Base-by-base conservation (phyloP, 148 eudicot genomes). In the Tetragonia tetragonoides region DNA sequence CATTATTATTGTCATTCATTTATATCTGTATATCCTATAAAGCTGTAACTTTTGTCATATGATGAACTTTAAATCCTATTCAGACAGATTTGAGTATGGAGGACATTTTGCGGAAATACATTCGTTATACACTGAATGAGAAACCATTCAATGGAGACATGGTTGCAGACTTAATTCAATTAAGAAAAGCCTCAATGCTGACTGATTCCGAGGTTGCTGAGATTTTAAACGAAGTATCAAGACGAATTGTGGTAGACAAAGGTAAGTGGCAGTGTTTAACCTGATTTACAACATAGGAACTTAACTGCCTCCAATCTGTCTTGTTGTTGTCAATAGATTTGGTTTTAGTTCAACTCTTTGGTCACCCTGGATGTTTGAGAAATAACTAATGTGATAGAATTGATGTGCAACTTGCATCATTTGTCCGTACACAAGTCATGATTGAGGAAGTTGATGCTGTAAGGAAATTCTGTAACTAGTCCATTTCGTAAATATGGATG, bases 41-140 rank as follows among this genome's bases (percentile, higher is more conserved):
- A 24, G 23, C n/a, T 60, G 24, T 60, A 60, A 20, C 28, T n/a
- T 60, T 21, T 60, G n/a, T 39, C 18, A 44, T 15, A 47, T 69
- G 41, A 64, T 47, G 21, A n/a, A 68, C 59, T 6, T 34, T 81
- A 81, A 59, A 39, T 72, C 62, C 40, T 56, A 73, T 84, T 77
- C 90, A 91, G 99, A 95, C 99, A 80, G 97, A 90, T 68, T 95
- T 93, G 83, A 68, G 81, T 66, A 87, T 85, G 86, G 91, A 86
- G 74, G 97, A 93, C 62, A 84, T 95, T 78, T 80, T 95, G 74
- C 90, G 99, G 18, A 95, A 95, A 78, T 95, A 95, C 77, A 87
- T 93, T 64, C 94, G 99, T n/a, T 93, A 90, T 81, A 84, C 85
- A 46, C 79, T 95, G 82, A 95, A 93, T 78, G 99, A 95, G 82